A percentile compares a stretch with the other conserved stretches of the same genome.
Evolutionary conservation across 306 rosid species (phyloP).

Genomic region (Oemleria cerasiformis): DNA sequence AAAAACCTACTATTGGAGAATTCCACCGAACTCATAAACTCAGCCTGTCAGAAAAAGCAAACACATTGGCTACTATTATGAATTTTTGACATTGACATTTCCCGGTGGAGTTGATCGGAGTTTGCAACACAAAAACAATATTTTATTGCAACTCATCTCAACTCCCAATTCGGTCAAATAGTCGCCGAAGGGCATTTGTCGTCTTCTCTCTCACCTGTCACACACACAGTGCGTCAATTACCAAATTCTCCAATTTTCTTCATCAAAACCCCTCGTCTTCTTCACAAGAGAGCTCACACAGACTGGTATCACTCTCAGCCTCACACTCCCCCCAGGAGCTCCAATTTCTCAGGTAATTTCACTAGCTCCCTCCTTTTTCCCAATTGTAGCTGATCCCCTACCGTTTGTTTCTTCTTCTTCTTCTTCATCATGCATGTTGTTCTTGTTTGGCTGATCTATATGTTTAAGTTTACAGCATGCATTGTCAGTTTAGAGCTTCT

Average conservation of each 20-base stretch:
- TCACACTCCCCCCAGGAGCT: neutral
- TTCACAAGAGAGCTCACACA: neutral
- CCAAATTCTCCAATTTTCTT: neutral
- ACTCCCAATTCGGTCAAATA: constrained; percentile 3
- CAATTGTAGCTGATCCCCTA: neutral
- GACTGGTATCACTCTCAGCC: neutral
- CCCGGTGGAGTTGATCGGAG: neutral
- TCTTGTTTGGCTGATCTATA: neutral
- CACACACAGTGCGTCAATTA: neutral
- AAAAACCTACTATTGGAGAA: neutral
- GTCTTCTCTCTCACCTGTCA: neutral
- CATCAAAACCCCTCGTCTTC: neutral
- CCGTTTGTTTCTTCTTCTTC: neutral
- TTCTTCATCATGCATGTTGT: neutral
- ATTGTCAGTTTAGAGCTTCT: neutral
- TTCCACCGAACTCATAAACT: neutral
- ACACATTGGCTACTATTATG: neutral
- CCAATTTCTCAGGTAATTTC: neutral
- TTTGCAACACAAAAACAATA: too few relatives aligned
- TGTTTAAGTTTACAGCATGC: neutral
- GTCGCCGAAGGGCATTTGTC: neutral
- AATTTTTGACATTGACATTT: neutral
- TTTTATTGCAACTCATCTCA: neutral
- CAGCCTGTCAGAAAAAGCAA: neutral
- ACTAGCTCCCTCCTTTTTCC: neutral